A percentile compares a stretch with the other conserved stretches of the same genome.
Conservation (phyloP, 495 filamentous ascomycete genomes). For the Talaromyces stipitatus region DNA sequence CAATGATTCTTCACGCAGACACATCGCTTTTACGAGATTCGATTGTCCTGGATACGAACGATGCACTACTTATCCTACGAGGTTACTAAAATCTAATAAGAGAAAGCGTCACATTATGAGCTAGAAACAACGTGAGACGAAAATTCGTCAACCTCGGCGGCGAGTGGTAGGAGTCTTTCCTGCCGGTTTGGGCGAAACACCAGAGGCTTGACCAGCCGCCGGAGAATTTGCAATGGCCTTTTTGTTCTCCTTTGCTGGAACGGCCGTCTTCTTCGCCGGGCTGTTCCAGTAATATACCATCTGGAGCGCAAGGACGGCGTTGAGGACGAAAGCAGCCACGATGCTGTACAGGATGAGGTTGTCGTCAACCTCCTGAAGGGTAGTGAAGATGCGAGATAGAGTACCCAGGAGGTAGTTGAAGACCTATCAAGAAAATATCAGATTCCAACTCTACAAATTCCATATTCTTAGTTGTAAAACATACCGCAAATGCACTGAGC, state of each 20-base stretch:
- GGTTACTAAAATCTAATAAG: not conserved
- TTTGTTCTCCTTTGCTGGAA: conserved; percentile 38
- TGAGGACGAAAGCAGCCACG: conserved; percentile 79
- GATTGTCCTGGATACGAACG: not conserved
- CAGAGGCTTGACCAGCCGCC: conserved; percentile 26
- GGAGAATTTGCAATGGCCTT: conserved; percentile 12
- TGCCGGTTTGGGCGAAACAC: conserved; percentile 24
- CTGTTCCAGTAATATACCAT: conserved; percentile 97
- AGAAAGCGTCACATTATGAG: not conserved
- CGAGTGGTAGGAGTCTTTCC: conserved; percentile 41
- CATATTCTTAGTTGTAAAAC: conserved; percentile 54
- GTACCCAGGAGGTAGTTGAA: conserved; percentile 95
- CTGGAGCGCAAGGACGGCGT: conserved; percentile 77
- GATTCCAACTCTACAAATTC: not conserved
- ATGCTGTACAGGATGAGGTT: conserved; percentile 91
- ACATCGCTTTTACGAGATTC: too few species aligned
- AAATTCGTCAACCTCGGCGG: conserved; percentile 33
- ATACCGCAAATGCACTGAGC: conserved; percentile 90
- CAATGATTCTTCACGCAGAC: too few species aligned
- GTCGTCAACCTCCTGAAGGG: conserved; percentile 91
- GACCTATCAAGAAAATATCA: conserved; percentile 48
- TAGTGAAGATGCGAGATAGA: conserved; percentile 91
- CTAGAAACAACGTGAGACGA: not conserved
- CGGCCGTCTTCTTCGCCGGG: conserved; percentile 31
- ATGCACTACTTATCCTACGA: not conserved